Evolutionary conservation across 2,329 filamentous ascomycete genomes (phyloP), one percentile per base, ranked within the genome.

Genomic region (Paraphaeosphaeria sporulosa): DNA sequence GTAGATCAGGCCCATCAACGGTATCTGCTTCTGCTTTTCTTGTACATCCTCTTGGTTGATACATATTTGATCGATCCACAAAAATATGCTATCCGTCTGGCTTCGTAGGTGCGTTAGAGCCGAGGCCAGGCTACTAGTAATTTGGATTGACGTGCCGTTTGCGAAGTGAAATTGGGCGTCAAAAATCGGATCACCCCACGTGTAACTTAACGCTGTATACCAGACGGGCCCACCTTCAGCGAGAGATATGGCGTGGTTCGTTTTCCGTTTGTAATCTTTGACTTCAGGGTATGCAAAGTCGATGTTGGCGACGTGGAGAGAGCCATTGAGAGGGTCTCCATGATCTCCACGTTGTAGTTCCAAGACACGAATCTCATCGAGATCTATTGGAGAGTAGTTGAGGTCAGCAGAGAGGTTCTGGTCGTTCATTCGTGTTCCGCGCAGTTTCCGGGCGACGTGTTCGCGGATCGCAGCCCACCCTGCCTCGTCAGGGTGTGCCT

Each of bases 11-110:
- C 59, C 61, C 71, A 73, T 74, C 12, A 73, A 32, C 1, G 71
- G 66, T 10, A 73, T 68, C 48, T 73, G 70, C 25, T 64, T 52
- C 40, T 59, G 65, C 50, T 72, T 73, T 25, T 74, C 70, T n/a
- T 55, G 25, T 0, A 42, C 42, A 30, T 72, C 62, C n/a, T 15
- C 53, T 43, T 71, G 66, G 48, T 74, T 68, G 15, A 54, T 34
- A 23, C 51, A 54, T 3, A 44, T 34, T 25, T 44, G 25, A 17
- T 44, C 51, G 17, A 70, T 64, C 71, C 69, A 72, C 7, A 74
- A 48, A 30, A 64, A 66, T 2, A 71, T 57, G 13, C 64, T 68
- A 2, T 69, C 59, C 2, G 66, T 38, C 21, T 48, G 44, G 1
- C 60, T 65, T 36, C 67, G 61, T 4, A 72, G 52, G 46, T 62